These are phyloP conservation scores for Ustilago vetiveriae DNA, from an alignment of 1,284 basidiomycete species.

Conservation along the genomic window DNA sequence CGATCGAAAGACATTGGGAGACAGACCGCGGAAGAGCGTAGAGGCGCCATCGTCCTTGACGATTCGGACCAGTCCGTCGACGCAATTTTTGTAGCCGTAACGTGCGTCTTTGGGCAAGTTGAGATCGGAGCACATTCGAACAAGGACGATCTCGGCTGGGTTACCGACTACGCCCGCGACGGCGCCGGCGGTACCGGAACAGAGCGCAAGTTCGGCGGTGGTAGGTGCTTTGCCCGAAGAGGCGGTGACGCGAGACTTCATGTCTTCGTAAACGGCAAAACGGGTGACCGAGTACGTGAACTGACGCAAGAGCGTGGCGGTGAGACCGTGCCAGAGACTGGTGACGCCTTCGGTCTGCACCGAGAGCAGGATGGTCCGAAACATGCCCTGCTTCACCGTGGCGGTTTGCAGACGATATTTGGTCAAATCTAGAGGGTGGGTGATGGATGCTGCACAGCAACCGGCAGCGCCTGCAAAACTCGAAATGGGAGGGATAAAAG, in stretches of 20 bases:
- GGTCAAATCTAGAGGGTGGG: slow-evolving; percentile 67
- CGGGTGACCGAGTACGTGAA: slow-evolving; percentile 66
- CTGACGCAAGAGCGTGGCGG: slow-evolving; percentile 61
- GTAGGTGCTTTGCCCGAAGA: slow-evolving; percentile 23
- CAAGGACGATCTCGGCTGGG: slow-evolving; percentile 71
- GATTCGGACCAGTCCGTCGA: slow-evolving; percentile 70
- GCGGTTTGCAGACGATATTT: slow-evolving; percentile 67
- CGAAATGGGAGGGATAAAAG: neutral
- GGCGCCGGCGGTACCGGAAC: slow-evolving; percentile 60
- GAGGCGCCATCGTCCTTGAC: slow-evolving; percentile 69
- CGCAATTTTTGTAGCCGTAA: slow-evolving; percentile 68
- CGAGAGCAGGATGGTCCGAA: slow-evolving; percentile 47
- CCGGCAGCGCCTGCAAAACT: slow-evolving; percentile 31
- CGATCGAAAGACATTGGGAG: slow-evolving; percentile 70
- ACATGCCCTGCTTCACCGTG: slow-evolving; percentile 52
- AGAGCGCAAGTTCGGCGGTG: slow-evolving; percentile 44
- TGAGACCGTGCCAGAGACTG: slow-evolving; percentile 63
- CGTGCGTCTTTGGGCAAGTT: slow-evolving; percentile 59
- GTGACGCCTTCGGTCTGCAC: slow-evolving; percentile 50
- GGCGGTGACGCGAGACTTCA: slow-evolving; percentile 50
- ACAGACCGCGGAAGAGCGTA: slow-evolving; percentile 69
- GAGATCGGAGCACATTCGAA: slow-evolving; percentile 69
- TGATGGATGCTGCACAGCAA: slow-evolving; percentile 53
- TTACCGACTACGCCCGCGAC: slow-evolving; percentile 63
- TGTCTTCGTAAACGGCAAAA: slow-evolving; percentile 65